Percentiles rank a stretch among this genome's conserved stretches.
Conservation (phyloP, 148 eudicot species). For the Vaccinium vitisidaea region DNA sequence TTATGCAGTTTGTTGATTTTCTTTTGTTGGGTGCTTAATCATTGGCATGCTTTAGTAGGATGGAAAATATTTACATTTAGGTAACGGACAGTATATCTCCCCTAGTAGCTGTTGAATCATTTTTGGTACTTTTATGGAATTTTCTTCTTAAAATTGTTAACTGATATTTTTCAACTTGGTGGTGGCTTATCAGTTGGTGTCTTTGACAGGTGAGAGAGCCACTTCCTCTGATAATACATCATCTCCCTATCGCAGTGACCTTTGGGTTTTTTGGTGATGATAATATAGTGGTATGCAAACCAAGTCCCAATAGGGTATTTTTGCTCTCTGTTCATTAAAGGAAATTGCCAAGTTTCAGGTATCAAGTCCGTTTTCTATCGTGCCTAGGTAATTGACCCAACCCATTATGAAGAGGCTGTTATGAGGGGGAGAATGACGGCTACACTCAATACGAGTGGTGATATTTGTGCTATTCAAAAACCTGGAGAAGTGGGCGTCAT, state of each 20-base stretch:
- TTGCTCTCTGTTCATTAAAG: background rate
- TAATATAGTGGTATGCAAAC: conserved; percentile 57
- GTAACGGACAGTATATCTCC: background rate
- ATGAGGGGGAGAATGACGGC: conserved; percentile 79
- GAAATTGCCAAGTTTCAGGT: conserved; percentile 2
- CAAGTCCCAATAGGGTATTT: background rate
- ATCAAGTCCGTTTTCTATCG: conserved; percentile 6
- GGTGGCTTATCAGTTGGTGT: conserved; percentile 17
- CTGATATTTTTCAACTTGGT: background rate
- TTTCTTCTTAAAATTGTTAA: background rate
- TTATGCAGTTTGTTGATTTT: background rate
- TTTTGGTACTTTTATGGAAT: background rate
- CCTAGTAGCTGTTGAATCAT: background rate
- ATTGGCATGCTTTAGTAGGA: background rate
- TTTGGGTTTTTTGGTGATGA: conserved; percentile 72
- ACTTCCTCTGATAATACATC: conserved; percentile 74
- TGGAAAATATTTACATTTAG: background rate
- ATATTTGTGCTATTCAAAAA: conserved; percentile 90
- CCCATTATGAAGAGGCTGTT: conserved; percentile 80
- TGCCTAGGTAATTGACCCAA: conserved; percentile 78
- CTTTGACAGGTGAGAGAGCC: conserved; percentile 74
- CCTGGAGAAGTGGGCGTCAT: conserved; percentile 81
- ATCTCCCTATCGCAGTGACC: conserved; percentile 92
- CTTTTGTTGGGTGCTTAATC: background rate
- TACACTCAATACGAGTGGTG: conserved; percentile 77